A percentile compares a stretch with the other conserved stretches of the same genome.
Conservation (phyloP, 148 eudicot genomes). For the Talinum fruticosum region DNA sequence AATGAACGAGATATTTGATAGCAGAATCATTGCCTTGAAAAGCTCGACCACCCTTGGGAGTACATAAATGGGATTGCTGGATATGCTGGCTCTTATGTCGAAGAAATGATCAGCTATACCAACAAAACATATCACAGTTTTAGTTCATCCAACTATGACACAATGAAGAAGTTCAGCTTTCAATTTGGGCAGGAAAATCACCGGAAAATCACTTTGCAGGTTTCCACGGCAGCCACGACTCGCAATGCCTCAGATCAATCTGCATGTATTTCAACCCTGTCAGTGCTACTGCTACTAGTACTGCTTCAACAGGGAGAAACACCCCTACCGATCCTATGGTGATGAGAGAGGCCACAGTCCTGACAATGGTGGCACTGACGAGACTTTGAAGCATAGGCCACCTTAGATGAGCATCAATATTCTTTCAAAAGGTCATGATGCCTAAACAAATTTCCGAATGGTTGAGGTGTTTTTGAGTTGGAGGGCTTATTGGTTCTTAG, state of each 20-base stretch:
- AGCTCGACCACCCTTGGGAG: neutral
- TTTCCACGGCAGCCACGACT: neutral
- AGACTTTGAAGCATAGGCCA: too few species aligned
- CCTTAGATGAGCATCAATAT: neutral
- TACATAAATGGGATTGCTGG: neutral
- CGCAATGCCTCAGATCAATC: neutral
- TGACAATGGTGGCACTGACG: neutral
- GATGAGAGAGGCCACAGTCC: neutral
- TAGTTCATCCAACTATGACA: neutral
- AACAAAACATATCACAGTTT: neutral
- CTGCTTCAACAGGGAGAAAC: neutral
- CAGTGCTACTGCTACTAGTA: neutral
- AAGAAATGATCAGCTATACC: neutral
- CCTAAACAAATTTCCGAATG: neutral
- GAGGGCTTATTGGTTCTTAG: neutral
- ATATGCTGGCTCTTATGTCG: neutral
- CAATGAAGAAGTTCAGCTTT: neutral
- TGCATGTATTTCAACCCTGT: neutral
- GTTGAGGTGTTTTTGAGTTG: neutral
- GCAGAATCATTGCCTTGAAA: too few species aligned
- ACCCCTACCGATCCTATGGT: neutral
- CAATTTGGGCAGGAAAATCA: neutral
- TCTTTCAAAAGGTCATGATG: neutral
- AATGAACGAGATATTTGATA: too few species aligned
- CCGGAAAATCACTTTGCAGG: neutral